A percentile compares a stretch with the other conserved stretches of the same genome.
phyloP scores from a whole-genome alignment of 768 basidiomycete genomes.

The Leccinum rimulosum region DNA sequence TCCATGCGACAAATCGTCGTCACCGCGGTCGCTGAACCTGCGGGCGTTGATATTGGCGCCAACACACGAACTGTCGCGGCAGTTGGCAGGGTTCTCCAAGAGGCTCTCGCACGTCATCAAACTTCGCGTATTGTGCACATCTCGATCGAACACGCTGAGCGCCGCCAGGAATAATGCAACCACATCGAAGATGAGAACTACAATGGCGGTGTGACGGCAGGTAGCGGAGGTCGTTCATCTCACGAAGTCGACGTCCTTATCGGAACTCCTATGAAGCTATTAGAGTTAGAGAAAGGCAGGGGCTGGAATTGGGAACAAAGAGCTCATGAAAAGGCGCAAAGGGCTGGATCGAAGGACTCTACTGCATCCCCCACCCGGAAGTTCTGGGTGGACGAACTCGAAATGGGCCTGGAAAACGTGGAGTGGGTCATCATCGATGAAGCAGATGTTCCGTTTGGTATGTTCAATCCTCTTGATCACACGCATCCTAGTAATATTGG shows the following conservation, averaged over 20 bases:
- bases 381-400: slow-evolving; percentile 47
- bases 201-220: slow-evolving; percentile 23
- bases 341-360: slow-evolving; percentile 25
- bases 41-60: slow-evolving; percentile 82
- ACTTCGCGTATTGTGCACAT: slow-evolving; percentile 71
- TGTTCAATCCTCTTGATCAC: slow-evolving; percentile 15
- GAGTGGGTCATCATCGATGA: slow-evolving; percentile 94
- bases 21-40: slow-evolving; percentile 47
- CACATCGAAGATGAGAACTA: slow-evolving; percentile 48
- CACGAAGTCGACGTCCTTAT: slow-evolving; percentile 54
- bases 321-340: slow-evolving; percentile 22
- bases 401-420: slow-evolving; percentile 63
- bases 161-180: slow-evolving; percentile 32
- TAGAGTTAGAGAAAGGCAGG: slow-evolving; percentile 56
- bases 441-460: slow-evolving; percentile 87
- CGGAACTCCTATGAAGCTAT: slow-evolving; percentile 60
- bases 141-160: slow-evolving; percentile 50
- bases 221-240: slow-evolving; percentile 15
- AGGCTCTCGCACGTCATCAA: slow-evolving; percentile 70
- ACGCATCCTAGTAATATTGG: not conserved
- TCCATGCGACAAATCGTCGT: slow-evolving; percentile 6
- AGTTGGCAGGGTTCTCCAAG: slow-evolving; percentile 75
- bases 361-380: slow-evolving; percentile 19
- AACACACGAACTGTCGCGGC: slow-evolving; percentile 86
- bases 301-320: slow-evolving; percentile 49